Evolutionary conservation across 2,329 filamentous ascomycete species (phyloP), one percentile per base, ranked within the genome.

Genomic region (Colletotrichum camelliae): DNA sequence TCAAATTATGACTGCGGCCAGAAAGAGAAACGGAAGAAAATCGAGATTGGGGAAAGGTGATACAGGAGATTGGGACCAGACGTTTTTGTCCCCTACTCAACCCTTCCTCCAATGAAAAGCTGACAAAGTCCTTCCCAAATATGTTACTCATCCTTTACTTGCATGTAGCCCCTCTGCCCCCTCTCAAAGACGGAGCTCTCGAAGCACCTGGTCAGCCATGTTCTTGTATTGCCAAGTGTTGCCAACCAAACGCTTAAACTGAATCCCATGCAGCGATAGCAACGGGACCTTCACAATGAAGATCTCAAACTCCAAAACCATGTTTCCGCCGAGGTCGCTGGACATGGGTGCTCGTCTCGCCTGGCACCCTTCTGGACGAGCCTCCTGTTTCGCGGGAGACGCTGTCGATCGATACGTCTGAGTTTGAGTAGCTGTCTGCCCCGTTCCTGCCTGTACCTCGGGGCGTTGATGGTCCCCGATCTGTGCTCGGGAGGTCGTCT

Each of bases 221-320:
- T 95, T 96, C 88, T 98, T 98, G 87, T 98, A 99, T 85, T 98
- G 96, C 96, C 96, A 98, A 74, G 97, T 98, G 75, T 97, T 96
- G 43, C 97, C 96, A 73, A 95, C 92, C 79, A 98, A 93, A 83
- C 97, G 96, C 89, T 99, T 99, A 88, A 99, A 99, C 84, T 98
- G 97, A 77, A 99, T 96, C 65, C 97, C 97, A 82, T 99, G 96
- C 73, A 99, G 87, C 57, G 94, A 96, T 76, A 99, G 92, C 67
- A 99, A 88, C 15, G 97, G 97, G 31, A 99, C 96, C 86, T 99
- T 99, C 83, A 99, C 97, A 79, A 99, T 97, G 79, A 98, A 93
- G 77, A 98, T 98, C 83, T 99, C 97, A 82, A 98, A 99, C 78
- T 95, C 93, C 68, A 98, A 88, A 52, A 95, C 90, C 90, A 98